Conservation (phyloP, 345 rosid species). For the Brassica juncea region DNA sequence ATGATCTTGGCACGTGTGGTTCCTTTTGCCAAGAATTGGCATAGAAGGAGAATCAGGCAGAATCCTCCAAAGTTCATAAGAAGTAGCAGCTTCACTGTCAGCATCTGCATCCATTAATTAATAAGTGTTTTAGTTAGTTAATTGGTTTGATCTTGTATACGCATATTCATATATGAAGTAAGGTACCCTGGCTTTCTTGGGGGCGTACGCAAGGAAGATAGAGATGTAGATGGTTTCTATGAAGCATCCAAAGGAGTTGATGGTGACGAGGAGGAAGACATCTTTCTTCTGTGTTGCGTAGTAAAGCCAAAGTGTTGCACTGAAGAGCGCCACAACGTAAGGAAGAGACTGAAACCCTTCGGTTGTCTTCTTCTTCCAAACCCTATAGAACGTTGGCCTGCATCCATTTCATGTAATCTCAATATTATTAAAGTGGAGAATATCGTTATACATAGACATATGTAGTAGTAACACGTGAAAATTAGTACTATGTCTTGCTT, state of each 20-base stretch:
- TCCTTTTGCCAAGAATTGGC: slow-evolving; percentile 51
- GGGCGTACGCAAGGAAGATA: slow-evolving; percentile 54
- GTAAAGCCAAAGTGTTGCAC: slow-evolving; percentile 65
- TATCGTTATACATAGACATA: not conserved
- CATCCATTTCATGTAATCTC: slow-evolving; percentile 1
- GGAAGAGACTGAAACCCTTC: slow-evolving; percentile 78
- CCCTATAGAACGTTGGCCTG: slow-evolving; percentile 69
- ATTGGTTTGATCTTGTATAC: not conserved
- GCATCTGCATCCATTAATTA: slow-evolving; percentile 41
- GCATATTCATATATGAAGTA: not conserved
- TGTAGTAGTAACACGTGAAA: not conserved
- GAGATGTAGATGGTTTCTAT: slow-evolving; percentile 64
- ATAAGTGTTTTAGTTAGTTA: slow-evolving; percentile 6
- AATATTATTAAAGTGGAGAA: not conserved
- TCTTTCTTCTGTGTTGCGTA: slow-evolving; percentile 62
- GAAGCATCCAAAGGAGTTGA: slow-evolving; percentile 60
- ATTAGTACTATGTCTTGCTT: not conserved
- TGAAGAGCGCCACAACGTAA: slow-evolving; percentile 60
- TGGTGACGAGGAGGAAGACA: slow-evolving; percentile 29
- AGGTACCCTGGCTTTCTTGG: slow-evolving; percentile 53
- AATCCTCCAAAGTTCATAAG: slow-evolving; percentile 53
- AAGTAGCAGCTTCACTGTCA: slow-evolving; percentile 47
- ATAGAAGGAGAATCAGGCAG: slow-evolving; percentile 45
- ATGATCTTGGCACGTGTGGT: slow-evolving; percentile 45
- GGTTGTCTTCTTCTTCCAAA: slow-evolving; percentile 67